Base-by-base conservation (phyloP, 345 rosid genomes). In the Mallotus nudiflorus region DNA sequence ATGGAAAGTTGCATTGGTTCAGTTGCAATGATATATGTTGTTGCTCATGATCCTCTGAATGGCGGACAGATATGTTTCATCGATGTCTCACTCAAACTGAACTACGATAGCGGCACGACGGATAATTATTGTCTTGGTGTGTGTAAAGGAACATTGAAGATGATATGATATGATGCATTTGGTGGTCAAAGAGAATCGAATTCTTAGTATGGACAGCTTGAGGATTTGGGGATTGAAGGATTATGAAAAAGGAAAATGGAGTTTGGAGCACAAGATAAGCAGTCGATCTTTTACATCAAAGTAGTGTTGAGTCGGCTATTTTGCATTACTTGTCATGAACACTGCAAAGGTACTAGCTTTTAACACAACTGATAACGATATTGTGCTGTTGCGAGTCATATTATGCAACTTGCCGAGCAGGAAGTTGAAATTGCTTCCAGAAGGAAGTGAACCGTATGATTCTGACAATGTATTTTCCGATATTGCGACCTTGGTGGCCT, bases 1-100 rank as follows among this genome's bases (percentile, higher is more conserved):
- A 56, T 25, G 61, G 61, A 15, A 12, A 28, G 35, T 25, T 56
- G 61, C 61, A 25, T 28, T 56, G 61, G 35, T 25, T 56, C 18
- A n/a, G n/a, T n/a, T n/a, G n/a, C n/a, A 56, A 56, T 56, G 61
- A 37, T 56, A 9, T 6, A 13, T 3, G 19, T 56, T 11, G 15
- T 56, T 28, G 37, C 61, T 25, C 27, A 35, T 61, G 65, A 61
- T 61, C 65, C 65, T 0, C 37, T 61, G 15, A 13, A 39, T 37
- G 19, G 0, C 15, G 49, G 9, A 33, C 7, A 56, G 5, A 25
- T 33, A 6, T 56, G 61, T 56, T 56, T 25, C 33, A 25, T 28
- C 27, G 18, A 25, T 56, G 61, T 35, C 37, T n/a, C n/a, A n/a
- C 61, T 11, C 0, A 28, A 0, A 6, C 15, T 14, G 13, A 28